phyloP scores from a whole-genome alignment of 345 rosid species.

The Dipteronia sinensis region DNA sequence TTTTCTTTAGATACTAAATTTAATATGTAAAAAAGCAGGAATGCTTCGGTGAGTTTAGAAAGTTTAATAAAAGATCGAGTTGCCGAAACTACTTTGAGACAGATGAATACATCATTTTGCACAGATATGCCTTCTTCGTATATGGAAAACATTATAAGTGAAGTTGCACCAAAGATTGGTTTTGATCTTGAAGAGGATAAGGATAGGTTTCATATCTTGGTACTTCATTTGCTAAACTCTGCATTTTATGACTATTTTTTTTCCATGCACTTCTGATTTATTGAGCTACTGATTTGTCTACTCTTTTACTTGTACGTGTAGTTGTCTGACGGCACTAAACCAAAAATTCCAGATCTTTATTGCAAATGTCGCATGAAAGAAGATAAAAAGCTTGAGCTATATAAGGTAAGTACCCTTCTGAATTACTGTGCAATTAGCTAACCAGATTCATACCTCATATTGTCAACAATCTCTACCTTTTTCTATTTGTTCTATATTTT shows the following conservation, averaged over 20 bases:
- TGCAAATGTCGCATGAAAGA: constrained; percentile 43
- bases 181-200: constrained; percentile 2
- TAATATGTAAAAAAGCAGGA: constrained; percentile 9
- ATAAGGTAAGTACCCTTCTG: constrained; percentile 35
- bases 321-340: constrained; percentile 1
- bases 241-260: not conserved
- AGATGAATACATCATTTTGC: constrained; percentile 18
- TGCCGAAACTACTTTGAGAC: constrained; percentile 18
- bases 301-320: not conserved
- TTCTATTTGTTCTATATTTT: no score
- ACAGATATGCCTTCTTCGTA: constrained; percentile 14
- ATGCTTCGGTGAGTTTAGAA: not conserved
- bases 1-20: no score
- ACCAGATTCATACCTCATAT: no score
- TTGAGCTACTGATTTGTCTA: no score
- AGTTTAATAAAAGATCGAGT: not conserved
- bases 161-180: constrained; percentile 10
- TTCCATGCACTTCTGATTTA: not conserved
- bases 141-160: constrained; percentile 20
- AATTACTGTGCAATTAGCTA: no score
- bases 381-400: constrained; percentile 33
- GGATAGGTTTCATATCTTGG: constrained; percentile 14
- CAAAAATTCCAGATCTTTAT: constrained; percentile 1
- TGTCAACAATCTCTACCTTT: no score
- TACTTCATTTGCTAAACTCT: not conserved